Conservation (phyloP, 2,329 filamentous ascomycete genomes). For the Piedraia hortae region DNA sequence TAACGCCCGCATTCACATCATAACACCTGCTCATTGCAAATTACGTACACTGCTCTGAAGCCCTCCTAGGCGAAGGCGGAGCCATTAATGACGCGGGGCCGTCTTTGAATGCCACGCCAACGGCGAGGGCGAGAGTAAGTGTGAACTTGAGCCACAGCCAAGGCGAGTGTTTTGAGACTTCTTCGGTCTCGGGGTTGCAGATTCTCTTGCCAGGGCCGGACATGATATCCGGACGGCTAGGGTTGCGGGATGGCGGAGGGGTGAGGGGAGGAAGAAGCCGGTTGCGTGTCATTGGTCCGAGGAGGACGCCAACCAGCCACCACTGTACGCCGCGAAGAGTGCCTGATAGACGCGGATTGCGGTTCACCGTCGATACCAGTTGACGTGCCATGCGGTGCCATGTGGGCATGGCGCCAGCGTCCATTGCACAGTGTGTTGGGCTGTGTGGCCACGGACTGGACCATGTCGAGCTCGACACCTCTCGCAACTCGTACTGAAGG, state of each 20-base stretch:
- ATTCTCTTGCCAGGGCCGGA: constrained; percentile 6
- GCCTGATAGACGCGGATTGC: no score
- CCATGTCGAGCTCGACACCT: no score
- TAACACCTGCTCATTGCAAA: no score
- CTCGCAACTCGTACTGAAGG: no score
- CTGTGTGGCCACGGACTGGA: no score
- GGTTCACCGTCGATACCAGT: no score
- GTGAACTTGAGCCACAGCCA: constrained; percentile 22
- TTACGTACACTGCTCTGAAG: no score
- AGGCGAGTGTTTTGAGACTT: constrained; percentile 8
- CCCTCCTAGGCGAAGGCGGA: no score
- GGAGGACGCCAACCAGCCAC: constrained; percentile 11
- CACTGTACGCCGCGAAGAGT: constrained; percentile 12
- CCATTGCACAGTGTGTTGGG: constrained; percentile 7
- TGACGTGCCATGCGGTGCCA: no score
- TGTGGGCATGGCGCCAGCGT: constrained; percentile 8
- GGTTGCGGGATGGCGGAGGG: constrained; percentile 2
- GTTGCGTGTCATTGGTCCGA: constrained; percentile 13
- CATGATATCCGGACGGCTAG: constrained; percentile 1
- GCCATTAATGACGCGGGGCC: constrained; percentile 18
- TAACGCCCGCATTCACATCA: no score
- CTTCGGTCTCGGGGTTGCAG: neutral
- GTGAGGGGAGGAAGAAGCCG: constrained; percentile 4
- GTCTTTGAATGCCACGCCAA: constrained; percentile 21
- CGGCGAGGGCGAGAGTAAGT: constrained; percentile 19